Base-by-base conservation (phyloP, 73 alveolate species). In the Stentor coeruleus region DNA sequence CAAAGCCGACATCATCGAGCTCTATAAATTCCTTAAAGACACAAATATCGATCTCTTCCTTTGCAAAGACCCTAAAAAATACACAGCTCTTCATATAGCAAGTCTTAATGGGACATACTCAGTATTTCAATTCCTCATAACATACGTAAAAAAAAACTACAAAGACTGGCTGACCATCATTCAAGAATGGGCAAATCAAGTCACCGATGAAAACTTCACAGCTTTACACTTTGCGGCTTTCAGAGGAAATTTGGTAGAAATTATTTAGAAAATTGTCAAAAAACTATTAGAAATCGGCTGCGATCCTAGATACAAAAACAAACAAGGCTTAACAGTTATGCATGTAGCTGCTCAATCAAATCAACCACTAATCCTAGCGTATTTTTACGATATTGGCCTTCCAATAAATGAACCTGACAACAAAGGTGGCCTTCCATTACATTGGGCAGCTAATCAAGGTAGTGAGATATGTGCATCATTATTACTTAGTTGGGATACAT, bases 281-380 rank as follows among this genome's bases (percentile, higher is more conserved):
- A 77, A 90, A 36, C 87, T 97, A 39, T 90, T 95, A 59, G 95
- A 95, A 40, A 79, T 90, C 73, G 98, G 98, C 2, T 94, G 98
- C n/a, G 83, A 96, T 86, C 60, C 90, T 11, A 82, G 76, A 81
- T 81, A 94, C 3, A 76, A 81, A 30, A 96, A 96, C 83, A 87
- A 86, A 14, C 86, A 95, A 41, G 99, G 99, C 57, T 81, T 97
- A 81, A 96, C 95, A 86, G 97, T 95, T 85, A 76, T 97, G 79
- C 99, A 97, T 90, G 93, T 96, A 59, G 98, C 99, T 30, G 98
- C 99, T 2, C 94, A 97, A 94, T 98, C 98, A 30, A 97, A 97
- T 86, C 81, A 97, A 59, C 93, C 98, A 58, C 84, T 89, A 76
- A 83, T 96, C 33, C 76, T 97, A 59, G 86, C 96, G 40, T 93